Base-by-base conservation (phyloP, 768 basidiomycete genomes). In the Pleurotus pulmonarius region DNA sequence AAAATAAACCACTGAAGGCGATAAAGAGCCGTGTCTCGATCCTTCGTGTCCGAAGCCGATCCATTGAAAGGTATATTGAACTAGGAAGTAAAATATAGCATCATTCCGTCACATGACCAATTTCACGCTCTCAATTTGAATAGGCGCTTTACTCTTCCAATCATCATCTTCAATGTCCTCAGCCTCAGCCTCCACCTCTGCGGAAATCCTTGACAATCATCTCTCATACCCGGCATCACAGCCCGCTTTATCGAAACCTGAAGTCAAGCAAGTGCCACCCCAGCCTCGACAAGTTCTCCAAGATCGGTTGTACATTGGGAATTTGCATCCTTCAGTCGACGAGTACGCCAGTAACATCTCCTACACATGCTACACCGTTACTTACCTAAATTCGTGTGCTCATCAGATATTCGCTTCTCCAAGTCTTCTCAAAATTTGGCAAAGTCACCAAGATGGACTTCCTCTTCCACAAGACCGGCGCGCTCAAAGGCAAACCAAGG, bases 401-500 rank as follows among this genome's bases (percentile, higher is more conserved):
- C 60, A 96, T 49, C 60, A 96, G 94, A 70, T 92, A 93, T 71
- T 77, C 92, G 3, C 79, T 99, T 13, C 82, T 98, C 18, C 91
- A 95, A 70, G 71, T 95, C 37, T 97, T 97, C 71, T 82, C 89
- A 29, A 94, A 90, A 72, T 94, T 87, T 68, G 97, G 97, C 55
- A 94, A 92, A 71, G 82, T 98, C 58, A 82, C 92, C 18, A 92
- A 94, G 62, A 81, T 98, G 51, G 97, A 99, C 70, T 98, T 86
- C 69, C 79, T 98, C 60, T 98, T 98, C 66, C 95, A 99, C 78
- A 98, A 96, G 72, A 76, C 88, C 0, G 97, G 96, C 0, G 79
- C 85, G 11, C 71, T 87, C 65, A 94, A 88, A 67, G 97, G 97
- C 15, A 97, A 92, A 68, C 95, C 97, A 0, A 79, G 95, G 11